These are phyloP conservation scores for Mortierella sp. DNA, from an alignment of 371 early-diverging fungal species.

Conservation along the genomic window DNA sequence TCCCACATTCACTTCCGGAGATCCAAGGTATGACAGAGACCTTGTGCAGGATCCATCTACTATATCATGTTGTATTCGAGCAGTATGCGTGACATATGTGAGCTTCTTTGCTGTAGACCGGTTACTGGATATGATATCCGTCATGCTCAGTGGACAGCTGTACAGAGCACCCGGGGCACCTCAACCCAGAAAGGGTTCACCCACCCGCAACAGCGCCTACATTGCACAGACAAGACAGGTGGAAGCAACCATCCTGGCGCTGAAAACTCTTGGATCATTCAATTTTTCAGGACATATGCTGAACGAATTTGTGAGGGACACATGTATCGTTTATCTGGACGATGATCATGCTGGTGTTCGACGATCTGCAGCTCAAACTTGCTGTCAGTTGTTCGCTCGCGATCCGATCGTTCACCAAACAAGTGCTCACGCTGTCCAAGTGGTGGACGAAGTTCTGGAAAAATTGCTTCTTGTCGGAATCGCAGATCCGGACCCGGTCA, in stretches of 20 bases:
- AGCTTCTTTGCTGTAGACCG: slow-evolving; percentile 76
- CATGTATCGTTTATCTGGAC: slow-evolving; percentile 86
- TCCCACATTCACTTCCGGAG: slow-evolving; percentile 80
- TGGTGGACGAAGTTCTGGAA: slow-evolving; percentile 91
- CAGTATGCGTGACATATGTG: no score
- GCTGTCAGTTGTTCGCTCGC: slow-evolving; percentile 82
- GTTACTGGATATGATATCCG: slow-evolving; percentile 88
- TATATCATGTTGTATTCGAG: no score
- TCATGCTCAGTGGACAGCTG: slow-evolving; percentile 84
- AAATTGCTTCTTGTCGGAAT: slow-evolving; percentile 89
- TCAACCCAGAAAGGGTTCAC: slow-evolving; percentile 53
- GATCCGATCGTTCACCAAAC: slow-evolving; percentile 83
- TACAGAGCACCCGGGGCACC: slow-evolving; percentile 85
- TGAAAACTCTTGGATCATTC: slow-evolving; percentile 89
- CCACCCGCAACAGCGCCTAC: slow-evolving; percentile 54
- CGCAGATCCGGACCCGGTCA: slow-evolving; percentile 87
- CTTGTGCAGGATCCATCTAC: no score
- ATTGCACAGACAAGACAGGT: slow-evolving; percentile 69
- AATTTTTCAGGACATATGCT: slow-evolving; percentile 88
- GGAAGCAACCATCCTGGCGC: slow-evolving; percentile 87
- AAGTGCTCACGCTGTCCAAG: slow-evolving; percentile 85
- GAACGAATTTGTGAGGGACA: slow-evolving; percentile 91
- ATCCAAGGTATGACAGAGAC: slow-evolving; percentile 89
- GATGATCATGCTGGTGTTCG: slow-evolving; percentile 87
- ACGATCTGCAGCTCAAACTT: slow-evolving; percentile 89